Conservation (phyloP, 2,329 filamentous ascomycete genomes). For the Phyllosticta citriasiana region DNA sequence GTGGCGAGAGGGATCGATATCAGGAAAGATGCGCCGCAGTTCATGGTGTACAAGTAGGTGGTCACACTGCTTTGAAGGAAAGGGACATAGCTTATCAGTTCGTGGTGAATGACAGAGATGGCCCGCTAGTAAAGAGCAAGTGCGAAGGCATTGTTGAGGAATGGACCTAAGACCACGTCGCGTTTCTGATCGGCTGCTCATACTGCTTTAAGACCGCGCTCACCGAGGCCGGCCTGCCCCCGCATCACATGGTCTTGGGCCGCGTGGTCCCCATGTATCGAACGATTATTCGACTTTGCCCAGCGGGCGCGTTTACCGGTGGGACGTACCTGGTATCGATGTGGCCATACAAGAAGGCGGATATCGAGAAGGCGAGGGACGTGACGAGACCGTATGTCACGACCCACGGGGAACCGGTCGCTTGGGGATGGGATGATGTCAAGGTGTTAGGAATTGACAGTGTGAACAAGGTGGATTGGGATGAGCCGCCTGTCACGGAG, state of each 20-base stretch:
- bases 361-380: conserved; percentile 43
- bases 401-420: conserved; percentile 55
- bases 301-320: conserved; percentile 48
- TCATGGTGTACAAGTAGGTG: conserved; percentile 48
- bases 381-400: conserved; percentile 46
- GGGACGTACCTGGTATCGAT: conserved; percentile 53
- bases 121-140: conserved; percentile 20
- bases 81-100: background rate
- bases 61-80: background rate
- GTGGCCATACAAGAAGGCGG: conserved; percentile 44
- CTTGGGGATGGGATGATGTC: conserved; percentile 53
- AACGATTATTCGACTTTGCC: conserved; percentile 45
- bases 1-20: conserved; percentile 43
- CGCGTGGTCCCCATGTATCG: conserved; percentile 54
- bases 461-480: conserved; percentile 47
- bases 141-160: conserved; percentile 36
- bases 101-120: background rate
- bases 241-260: conserved; percentile 39
- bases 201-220: conserved; percentile 55
- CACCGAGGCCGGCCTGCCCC: conserved; percentile 37
- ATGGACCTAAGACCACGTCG: conserved; percentile 51
- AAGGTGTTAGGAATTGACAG: conserved; percentile 44
- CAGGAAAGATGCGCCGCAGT: conserved; percentile 47
- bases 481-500: conserved; percentile 35
- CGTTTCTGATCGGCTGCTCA: conserved; percentile 54